Evolutionary conservation across 2,329 filamentous ascomycete species (phyloP).

Genomic region (Alternaria hordeiaustralica): DNA sequence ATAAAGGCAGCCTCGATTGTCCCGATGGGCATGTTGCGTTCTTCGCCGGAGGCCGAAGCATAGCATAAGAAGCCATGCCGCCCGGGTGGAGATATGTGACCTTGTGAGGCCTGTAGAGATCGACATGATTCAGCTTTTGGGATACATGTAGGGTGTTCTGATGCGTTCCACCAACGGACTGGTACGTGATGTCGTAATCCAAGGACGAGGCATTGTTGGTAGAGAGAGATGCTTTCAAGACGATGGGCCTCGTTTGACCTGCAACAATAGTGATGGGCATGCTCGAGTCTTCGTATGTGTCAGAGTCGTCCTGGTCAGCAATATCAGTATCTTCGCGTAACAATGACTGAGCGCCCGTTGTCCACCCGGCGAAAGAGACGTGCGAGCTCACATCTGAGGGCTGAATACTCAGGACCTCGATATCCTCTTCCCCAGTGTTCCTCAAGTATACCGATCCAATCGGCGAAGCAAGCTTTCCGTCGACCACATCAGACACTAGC

Average conservation of each 20-base stretch:
- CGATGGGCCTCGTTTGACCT: conserved; percentile 52
- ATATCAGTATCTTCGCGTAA: conserved; percentile 15
- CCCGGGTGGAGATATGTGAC: conserved; percentile 62
- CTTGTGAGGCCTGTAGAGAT: conserved; percentile 57
- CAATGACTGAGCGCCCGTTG: conserved; percentile 15
- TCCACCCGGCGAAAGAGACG: conserved; percentile 11
- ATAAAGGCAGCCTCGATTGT: conserved; percentile 51
- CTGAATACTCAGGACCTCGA: conserved; percentile 45
- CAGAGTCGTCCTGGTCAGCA: conserved; percentile 15
- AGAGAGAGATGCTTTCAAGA: conserved; percentile 43
- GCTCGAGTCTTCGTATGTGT: neutral
- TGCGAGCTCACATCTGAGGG: conserved; percentile 25
- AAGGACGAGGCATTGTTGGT: conserved; percentile 32
- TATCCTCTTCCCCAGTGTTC: conserved; percentile 50
- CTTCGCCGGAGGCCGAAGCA: conserved; percentile 60
- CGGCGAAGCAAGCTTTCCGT: conserved; percentile 54
- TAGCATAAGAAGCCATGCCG: conserved; percentile 63
- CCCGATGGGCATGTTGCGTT: conserved; percentile 41
- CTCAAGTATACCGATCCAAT: conserved; percentile 58
- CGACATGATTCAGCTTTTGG: conserved; percentile 33
- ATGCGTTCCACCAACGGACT: conserved; percentile 9
- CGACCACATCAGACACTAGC: conserved; percentile 60
- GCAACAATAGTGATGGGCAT: conserved; percentile 31
- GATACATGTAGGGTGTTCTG: conserved; percentile 29
- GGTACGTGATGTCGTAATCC: conserved; percentile 37